Evolutionary conservation across 495 filamentous ascomycete genomes (phyloP).

Genomic region (Glutinoglossum americanum): DNA sequence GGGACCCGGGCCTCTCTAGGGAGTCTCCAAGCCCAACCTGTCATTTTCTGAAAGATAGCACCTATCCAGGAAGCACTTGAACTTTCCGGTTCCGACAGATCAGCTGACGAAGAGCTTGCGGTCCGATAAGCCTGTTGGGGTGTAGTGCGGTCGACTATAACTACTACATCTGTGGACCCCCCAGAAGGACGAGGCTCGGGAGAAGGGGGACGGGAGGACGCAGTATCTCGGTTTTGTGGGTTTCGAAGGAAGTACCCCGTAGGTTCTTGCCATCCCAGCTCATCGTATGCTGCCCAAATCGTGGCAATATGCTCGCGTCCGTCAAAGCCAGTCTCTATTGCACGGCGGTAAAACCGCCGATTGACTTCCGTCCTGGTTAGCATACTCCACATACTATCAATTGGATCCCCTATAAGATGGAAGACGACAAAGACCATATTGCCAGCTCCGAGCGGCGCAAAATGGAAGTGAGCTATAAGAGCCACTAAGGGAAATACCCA

Average conservation of each 20-base stretch:
- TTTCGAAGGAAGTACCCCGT: slow-evolving; percentile 1
- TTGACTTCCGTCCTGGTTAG: slow-evolving; percentile 7
- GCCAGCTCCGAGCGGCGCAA: slow-evolving; percentile 5
- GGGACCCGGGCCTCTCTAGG: no score
- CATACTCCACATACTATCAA: slow-evolving; percentile 10
- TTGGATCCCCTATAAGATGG: slow-evolving; percentile 10
- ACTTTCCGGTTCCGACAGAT: no score
- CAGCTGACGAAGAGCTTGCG: no score
- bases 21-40: no score
- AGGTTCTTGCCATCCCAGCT: slow-evolving; percentile 4
- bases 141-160: no score
- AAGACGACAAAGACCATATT: slow-evolving; percentile 1
- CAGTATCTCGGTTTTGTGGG: background rate
- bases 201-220: background rate
- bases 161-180: no score
- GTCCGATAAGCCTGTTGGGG: no score
- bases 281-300: background rate
- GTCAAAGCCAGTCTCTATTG: background rate
- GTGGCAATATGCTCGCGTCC: slow-evolving; percentile 1
- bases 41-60: no score
- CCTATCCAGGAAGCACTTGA: no score
- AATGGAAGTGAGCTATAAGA: slow-evolving; percentile 8
- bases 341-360: background rate
- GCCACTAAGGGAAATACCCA: slow-evolving; percentile 8
- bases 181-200: no score